Evolutionary conservation across 2,329 filamentous ascomycete genomes (phyloP).

Genomic region (Penicillium sp.): DNA sequence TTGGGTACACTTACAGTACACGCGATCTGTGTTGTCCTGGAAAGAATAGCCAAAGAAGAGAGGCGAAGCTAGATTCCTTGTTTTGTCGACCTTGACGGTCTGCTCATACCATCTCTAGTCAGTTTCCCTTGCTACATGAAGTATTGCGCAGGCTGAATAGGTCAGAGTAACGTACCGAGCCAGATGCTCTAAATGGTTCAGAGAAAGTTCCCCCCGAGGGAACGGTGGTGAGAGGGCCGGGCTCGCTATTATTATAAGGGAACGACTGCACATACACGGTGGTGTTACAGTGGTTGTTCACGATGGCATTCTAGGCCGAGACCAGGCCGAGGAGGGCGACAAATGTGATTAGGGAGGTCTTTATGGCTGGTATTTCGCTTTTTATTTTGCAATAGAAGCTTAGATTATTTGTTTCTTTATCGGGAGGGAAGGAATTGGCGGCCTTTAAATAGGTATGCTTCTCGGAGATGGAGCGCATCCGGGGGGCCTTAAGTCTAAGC

Average conservation of each 20-base stretch:
- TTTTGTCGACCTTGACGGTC: conserved; percentile 26
- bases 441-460: conserved; percentile 18
- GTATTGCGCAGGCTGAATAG: neutral
- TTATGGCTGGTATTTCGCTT: conserved; percentile 15
- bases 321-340: conserved; percentile 19
- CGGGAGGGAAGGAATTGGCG: conserved; percentile 6
- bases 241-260: conserved; percentile 24
- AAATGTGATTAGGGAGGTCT: conserved; percentile 18
- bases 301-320: conserved; percentile 24
- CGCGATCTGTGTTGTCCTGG: conserved; percentile 23
- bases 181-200: conserved; percentile 21
- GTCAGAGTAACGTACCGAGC: conserved; percentile 20
- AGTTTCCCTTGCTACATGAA: conserved; percentile 10
- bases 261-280: conserved; percentile 26
- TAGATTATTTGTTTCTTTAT: conserved; percentile 7
- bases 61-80: conserved; percentile 28
- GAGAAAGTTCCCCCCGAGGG: conserved; percentile 21
- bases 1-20: conserved; percentile 21
- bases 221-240: conserved; percentile 25
- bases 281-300: conserved; percentile 23
- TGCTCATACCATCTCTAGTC: conserved; percentile 13
- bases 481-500: conserved; percentile 15
- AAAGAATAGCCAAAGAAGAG: conserved; percentile 30
- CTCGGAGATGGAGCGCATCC: conserved; percentile 3
- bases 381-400: conserved; percentile 10